Evolutionary conservation across 768 basidiomycete genomes (phyloP), one percentile per base, ranked within the genome.

Genomic region (Mycena vulgaris): DNA sequence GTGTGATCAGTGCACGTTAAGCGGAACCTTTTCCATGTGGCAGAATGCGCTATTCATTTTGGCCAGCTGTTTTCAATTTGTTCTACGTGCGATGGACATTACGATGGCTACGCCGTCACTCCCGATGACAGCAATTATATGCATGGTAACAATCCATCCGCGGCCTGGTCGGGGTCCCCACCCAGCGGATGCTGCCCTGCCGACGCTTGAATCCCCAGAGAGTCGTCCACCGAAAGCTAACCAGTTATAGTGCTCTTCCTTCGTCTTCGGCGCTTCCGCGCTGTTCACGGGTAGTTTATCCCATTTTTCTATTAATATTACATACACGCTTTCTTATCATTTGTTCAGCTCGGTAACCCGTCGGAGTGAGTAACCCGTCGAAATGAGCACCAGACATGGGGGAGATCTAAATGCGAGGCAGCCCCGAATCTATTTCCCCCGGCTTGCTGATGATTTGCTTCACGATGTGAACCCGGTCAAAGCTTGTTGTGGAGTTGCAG

Each of bases 281-380:
- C 69, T 66, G 60, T 70, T 70, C 64, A 70, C 64, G 69, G 69
- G 69, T 63, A 66, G 64, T 57, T 70, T 56, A 66, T 66, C 31
- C 59, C 58, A 52, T 56, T 59, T 67, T 49, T 51, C 28, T 37
- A 61, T 61, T 61, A 55, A 67, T 67, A 52, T 64, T 70, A 66
- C 69, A 62, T 66, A 66, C 69, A 48, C 33, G 56, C 37, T 11
- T 35, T 42, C 69, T 70, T 11, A 70, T 57, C 48, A 48, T 60
- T 69, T 49, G 35, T 10, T 27, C 21, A 48, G 52, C 17, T 10
- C 59, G 33, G 52, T 62, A 48, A 55, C 59, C 31, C 39, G 60
- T 49, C 55, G 42, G n/a, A 45, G 11, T n/a, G 42, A n/a, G 52
- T 62, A 48, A 55, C 59, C 31, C 39, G 60, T 49, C 55, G 42